phyloP scores from a whole-genome alignment of 805 yeast species.

The Myxozyma vanderwaltii region DNA sequence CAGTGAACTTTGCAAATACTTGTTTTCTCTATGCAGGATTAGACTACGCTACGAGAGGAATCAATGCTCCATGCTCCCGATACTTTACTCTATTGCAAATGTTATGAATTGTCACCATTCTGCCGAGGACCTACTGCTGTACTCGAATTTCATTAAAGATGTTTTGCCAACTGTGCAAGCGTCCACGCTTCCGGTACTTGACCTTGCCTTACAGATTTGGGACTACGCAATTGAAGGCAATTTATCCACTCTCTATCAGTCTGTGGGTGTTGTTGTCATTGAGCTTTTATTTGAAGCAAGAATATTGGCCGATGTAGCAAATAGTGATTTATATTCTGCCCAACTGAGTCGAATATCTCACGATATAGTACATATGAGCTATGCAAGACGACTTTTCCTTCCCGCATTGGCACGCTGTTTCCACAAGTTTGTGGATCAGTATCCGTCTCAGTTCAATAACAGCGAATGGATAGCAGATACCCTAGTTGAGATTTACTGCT shows the following conservation, averaged over 20 bases:
- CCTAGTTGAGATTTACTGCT: conserved; percentile 50
- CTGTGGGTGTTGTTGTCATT: conserved; percentile 5
- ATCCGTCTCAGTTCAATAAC: conserved; percentile 19
- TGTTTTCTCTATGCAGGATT: background rate
- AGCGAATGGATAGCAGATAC: conserved; percentile 56
- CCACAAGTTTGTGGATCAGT: conserved; percentile 32
- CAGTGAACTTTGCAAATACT: background rate
- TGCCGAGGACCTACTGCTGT: conserved; percentile 1
- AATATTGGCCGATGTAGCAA: background rate
- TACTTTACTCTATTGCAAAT: conserved; percentile 6
- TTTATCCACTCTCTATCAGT: conserved; percentile 12
- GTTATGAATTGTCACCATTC: conserved; percentile 4
- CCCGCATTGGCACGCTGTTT: conserved; percentile 59
- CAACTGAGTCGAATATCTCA: conserved; percentile 4
- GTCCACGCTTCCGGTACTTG: background rate
- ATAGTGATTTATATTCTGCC: no score
- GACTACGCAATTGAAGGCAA: background rate
- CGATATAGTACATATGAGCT: conserved; percentile 39
- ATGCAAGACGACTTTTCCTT: conserved; percentile 67
- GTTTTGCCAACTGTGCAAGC: background rate
- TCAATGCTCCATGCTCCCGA: background rate
- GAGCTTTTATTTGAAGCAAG: conserved; percentile 11
- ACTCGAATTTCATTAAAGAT: conserved; percentile 7
- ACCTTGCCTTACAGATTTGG: conserved; percentile 11
- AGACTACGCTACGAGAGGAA: background rate